Base-by-base conservation (phyloP, 345 rosid genomes). In the Moricandia moricandioides region DNA sequence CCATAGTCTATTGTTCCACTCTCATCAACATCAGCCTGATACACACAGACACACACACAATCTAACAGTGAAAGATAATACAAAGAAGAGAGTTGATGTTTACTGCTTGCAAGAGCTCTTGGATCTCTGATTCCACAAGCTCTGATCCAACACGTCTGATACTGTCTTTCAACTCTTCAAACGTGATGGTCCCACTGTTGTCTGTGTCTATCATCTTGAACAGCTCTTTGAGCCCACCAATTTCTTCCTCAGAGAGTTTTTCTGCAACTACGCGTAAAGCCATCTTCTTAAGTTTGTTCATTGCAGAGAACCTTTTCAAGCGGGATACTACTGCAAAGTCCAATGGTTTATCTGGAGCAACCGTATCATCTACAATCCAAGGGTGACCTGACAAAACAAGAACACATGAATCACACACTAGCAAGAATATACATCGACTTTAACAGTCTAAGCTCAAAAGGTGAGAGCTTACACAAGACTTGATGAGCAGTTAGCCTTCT, bases 211-310 rank as follows among this genome's bases (percentile, higher is more conserved):
- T 88, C 96, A 89, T 89, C 62, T 85, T 89, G 85, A 90, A 90
- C 73, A 90, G 78, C 82, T 90, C 92, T 80, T 83, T 90, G 17
- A 88, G 75, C 52, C 96, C 96, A 8, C 89, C 86, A n/a, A 86
- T 90, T 72, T 90, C 96, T 84, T 89, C 96, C 74, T 80, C 88
- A 3, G 88, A 88, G 6, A 90, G 88, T 82, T 84, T 88, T 84
- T 90, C 92, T 54, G 89, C 92, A 65, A 90, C 88, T 62, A 88
- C 92, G 10, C 91, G 85, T 69, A 88, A 82, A 67, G 96, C 92
- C 96, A 90, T 88, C 84, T 90, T 89, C 82, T 89, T 89, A 65
- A 89, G 90, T 67, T 88, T 89, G 83, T 89, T 89, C 92, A 86
- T 90, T 29, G 90, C 96, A 60, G 90, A 86, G 79, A 90, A 90